phyloP scores from a whole-genome alignment of 2,329 filamentous ascomycete species.

The Diplocarpon rosae region DNA sequence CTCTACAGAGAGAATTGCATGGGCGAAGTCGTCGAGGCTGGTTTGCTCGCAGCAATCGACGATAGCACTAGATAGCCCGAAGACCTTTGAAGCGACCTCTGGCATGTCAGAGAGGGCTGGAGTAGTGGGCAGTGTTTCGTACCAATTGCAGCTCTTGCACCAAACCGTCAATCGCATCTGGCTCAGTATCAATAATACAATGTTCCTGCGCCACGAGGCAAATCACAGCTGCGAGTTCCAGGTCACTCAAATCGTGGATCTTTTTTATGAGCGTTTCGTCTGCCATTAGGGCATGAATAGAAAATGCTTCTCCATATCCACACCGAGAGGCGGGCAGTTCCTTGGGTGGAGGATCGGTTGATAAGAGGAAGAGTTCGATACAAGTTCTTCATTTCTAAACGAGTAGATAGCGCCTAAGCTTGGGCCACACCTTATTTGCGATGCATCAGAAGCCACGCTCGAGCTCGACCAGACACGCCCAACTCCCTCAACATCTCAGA shows the following conservation, averaged over 20 bases:
- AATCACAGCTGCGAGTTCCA: slow-evolving; percentile 77
- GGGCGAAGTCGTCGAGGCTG: slow-evolving; percentile 71
- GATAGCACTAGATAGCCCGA: slow-evolving; percentile 58
- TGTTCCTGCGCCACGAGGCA: slow-evolving; percentile 75
- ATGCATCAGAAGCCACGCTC: slow-evolving; percentile 7
- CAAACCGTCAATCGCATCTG: slow-evolving; percentile 52
- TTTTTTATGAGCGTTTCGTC: slow-evolving; percentile 51
- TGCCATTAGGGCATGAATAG: slow-evolving; percentile 39
- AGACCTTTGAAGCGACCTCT: slow-evolving; percentile 57
- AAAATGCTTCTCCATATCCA: slow-evolving; percentile 17
- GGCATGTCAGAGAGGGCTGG: slow-evolving; percentile 3
- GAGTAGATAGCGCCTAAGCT: slow-evolving; percentile 9
- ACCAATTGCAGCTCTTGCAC: slow-evolving; percentile 64
- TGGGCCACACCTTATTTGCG: slow-evolving; percentile 21
- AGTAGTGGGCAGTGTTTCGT: slow-evolving; percentile 11
- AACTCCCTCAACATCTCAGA: background rate
- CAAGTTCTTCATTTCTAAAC: no score
- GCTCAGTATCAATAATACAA: slow-evolving; percentile 71
- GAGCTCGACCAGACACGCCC: background rate
- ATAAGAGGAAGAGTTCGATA: no score
- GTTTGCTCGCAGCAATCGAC: slow-evolving; percentile 63
- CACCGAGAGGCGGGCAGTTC: background rate
- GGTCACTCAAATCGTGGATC: slow-evolving; percentile 70
- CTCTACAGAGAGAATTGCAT: slow-evolving; percentile 40
- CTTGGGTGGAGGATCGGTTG: background rate